Evolutionary conservation across 768 basidiomycete genomes (phyloP).

Genomic region (Rhizopogon vulgaris): DNA sequence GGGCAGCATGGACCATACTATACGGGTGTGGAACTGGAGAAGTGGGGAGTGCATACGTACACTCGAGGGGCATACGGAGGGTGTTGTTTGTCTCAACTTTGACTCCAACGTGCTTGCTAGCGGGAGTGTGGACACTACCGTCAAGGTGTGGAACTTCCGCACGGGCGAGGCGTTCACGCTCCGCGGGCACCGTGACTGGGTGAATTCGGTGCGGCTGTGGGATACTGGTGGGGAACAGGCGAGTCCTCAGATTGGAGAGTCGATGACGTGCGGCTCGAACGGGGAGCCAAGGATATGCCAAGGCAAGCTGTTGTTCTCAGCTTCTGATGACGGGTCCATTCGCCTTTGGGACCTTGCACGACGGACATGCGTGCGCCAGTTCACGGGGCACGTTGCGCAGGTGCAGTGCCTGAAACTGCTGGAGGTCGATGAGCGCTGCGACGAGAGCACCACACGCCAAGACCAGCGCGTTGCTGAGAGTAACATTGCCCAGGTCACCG

Average conservation of each 20-base stretch:
- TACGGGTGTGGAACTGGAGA: constrained; percentile 96
- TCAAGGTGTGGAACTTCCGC: constrained; percentile 92
- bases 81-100: constrained; percentile 87
- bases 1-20: constrained; percentile 91
- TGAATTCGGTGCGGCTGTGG: constrained; percentile 93
- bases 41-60: constrained; percentile 83
- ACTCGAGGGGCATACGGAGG: constrained; percentile 84
- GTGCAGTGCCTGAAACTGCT: constrained; percentile 88
- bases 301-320: constrained; percentile 96
- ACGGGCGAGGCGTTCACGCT: constrained; percentile 90
- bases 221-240: constrained; percentile 35
- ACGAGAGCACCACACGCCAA: constrained; percentile 14
- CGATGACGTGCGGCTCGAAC: constrained; percentile 21
- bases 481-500: constrained; percentile 10
- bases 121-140: constrained; percentile 90
- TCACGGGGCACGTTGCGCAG: constrained; percentile 89
- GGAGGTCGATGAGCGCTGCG: constrained; percentile 49
- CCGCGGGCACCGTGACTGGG: constrained; percentile 92
- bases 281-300: constrained; percentile 50
- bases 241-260: constrained; percentile 5
- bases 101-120: constrained; percentile 89
- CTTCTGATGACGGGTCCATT: constrained; percentile 91
- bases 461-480: constrained; percentile 10
- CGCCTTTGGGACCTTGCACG: constrained; percentile 88
- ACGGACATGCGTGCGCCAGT: constrained; percentile 75